phyloP scores from a whole-genome alignment of 257 asterid genomes.

The Coffea canephora region DNA sequence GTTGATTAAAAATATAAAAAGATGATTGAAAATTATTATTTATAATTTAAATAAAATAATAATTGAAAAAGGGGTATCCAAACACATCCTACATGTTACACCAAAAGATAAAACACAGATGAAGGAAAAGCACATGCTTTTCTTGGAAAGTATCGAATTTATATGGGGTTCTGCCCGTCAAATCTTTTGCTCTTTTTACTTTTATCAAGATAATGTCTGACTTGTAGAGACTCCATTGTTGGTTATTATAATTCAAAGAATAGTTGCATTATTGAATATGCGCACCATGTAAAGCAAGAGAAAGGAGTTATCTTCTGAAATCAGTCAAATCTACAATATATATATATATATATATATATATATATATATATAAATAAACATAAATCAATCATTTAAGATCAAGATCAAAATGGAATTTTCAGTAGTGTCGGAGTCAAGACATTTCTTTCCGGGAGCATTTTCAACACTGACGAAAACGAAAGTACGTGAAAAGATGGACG shows the following conservation, averaged over 20 bases:
- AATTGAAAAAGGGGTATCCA: too few relatives aligned
- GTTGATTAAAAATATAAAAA: too few relatives aligned
- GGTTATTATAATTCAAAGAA: not conserved
- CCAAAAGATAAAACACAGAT: not conserved
- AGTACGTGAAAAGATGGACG: too few relatives aligned
- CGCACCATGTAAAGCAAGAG: not conserved
- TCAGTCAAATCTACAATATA: not conserved
- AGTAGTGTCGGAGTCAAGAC: not conserved
- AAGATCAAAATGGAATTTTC: not conserved
- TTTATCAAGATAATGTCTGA: constrained; percentile 1
- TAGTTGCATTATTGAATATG: not conserved
- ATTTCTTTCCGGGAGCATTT: too few relatives aligned
- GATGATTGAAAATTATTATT: too few relatives aligned
- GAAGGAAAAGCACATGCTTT: not conserved
- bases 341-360: too few relatives aligned
- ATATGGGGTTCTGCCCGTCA: not conserved
- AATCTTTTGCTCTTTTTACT: not conserved
- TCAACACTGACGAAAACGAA: too few relatives aligned
- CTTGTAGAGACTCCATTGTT: not conserved
- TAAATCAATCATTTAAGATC: too few relatives aligned
- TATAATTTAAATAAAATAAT: too few relatives aligned
- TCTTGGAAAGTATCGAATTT: constrained; percentile 14
- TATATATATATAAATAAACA: too few relatives aligned
- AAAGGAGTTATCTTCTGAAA: not conserved
- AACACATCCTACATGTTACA: not conserved